Evolutionary conservation across 2,329 filamentous ascomycete genomes (phyloP).

Genomic region (Colletotrichum sp.): DNA sequence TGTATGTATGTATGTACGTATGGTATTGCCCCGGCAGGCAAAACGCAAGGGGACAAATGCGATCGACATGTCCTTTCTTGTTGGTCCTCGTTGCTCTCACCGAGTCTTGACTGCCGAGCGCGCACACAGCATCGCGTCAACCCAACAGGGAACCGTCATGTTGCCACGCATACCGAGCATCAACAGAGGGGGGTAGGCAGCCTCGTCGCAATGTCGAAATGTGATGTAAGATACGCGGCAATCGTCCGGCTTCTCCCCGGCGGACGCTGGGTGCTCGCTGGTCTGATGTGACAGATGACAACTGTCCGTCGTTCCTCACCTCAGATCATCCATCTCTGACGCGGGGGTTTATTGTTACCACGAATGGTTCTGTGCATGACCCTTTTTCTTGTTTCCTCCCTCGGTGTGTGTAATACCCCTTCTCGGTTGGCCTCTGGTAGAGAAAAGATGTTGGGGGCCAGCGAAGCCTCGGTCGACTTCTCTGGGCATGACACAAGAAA

Average conservation of each 20-base stretch:
- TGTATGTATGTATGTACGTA: neutral
- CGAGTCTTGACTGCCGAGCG: neutral
- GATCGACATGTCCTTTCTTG: neutral
- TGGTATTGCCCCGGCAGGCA: neutral
- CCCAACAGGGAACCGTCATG: neutral
- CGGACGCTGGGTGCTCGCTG: neutral
- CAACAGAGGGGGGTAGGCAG: neutral
- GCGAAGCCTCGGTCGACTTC: neutral
- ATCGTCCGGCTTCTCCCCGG: neutral
- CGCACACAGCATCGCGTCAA: neutral
- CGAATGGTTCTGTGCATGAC: neutral
- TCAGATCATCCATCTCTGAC: neutral
- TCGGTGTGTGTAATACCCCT: neutral
- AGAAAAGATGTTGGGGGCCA: neutral
- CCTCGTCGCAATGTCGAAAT: neutral
- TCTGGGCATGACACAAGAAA: neutral
- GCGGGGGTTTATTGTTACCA: too few relatives aligned
- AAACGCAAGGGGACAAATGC: neutral
- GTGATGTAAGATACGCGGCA: slow-evolving; percentile 13
- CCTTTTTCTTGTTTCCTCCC: neutral
- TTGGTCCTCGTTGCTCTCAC: neutral
- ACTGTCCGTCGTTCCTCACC: neutral
- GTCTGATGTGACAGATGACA: neutral
- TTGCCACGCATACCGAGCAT: neutral
- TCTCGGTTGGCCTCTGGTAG: neutral